A percentile compares a stretch with the other conserved stretches of the same genome.
Conservation (phyloP, 1,284 basidiomycete species). For the Caloboletus firmus region DNA sequence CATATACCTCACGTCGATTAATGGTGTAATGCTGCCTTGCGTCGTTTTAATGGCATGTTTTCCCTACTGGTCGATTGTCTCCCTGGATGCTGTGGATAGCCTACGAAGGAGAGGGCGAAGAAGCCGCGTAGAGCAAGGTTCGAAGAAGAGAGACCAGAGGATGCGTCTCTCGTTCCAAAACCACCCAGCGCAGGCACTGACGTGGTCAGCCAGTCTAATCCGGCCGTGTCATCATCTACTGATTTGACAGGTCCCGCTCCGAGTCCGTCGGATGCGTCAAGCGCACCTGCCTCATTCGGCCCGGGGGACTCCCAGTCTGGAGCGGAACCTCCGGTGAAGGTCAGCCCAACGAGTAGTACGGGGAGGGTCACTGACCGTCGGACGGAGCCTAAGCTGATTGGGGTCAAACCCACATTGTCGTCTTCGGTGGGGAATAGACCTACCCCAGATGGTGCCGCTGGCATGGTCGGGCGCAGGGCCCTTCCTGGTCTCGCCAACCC, state of each 20-base stretch:
- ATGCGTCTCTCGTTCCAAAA: background rate
- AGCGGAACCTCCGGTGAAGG: constrained; percentile 3
- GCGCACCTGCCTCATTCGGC: background rate
- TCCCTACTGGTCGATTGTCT: constrained; percentile 34
- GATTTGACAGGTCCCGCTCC: constrained; percentile 3
- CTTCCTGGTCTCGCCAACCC: constrained; percentile 40
- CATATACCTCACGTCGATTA: constrained; percentile 35
- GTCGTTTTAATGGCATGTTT: constrained; percentile 32
- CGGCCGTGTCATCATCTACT: background rate
- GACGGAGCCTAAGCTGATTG: constrained; percentile 37
- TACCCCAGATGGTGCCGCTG: constrained; percentile 7
- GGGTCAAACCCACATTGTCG: constrained; percentile 28
- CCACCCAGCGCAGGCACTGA: background rate
- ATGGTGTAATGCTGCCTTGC: constrained; percentile 32
- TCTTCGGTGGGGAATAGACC: background rate
- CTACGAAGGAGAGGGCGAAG: constrained; percentile 66
- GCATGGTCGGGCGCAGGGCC: constrained; percentile 37
- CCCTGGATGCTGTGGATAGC: constrained; percentile 43
- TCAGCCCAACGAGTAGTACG: constrained; percentile 1
- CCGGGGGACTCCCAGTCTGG: background rate
- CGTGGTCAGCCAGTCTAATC: background rate
- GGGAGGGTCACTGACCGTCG: constrained; percentile 34
- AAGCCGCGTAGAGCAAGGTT: constrained; percentile 54
- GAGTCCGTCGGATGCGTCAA: constrained; percentile 2
- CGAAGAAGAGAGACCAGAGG: constrained; percentile 17